Evolutionary conservation across 495 filamentous ascomycete species (phyloP).

Genomic region (Penicillium parvum): DNA sequence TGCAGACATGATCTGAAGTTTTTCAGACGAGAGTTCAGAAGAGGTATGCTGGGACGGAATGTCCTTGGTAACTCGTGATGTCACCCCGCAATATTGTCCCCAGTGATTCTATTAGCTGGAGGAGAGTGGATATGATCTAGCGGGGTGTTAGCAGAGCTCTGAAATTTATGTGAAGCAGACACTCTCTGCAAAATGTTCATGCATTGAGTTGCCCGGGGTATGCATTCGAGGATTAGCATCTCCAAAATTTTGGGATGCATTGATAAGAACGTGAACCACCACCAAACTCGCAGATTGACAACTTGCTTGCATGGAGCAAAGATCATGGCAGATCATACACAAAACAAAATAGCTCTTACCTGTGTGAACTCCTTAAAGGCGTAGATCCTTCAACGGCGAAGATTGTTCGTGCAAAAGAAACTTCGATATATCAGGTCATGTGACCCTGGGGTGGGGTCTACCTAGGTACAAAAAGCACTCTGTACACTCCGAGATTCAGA

Average conservation of each 20-base stretch:
- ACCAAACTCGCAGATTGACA: no score
- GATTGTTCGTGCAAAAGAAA: constrained; percentile 21
- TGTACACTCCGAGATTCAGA: no score
- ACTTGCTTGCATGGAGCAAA: not conserved
- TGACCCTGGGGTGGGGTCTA: constrained; percentile 21
- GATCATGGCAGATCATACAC: no score
- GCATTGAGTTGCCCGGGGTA: not conserved
- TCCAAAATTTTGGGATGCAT: constrained; percentile 5
- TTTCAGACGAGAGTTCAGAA: constrained; percentile 1
- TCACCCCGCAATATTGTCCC: no score
- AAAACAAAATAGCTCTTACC: constrained; percentile 14
- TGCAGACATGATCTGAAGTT: constrained; percentile 12
- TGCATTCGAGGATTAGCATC: not conserved
- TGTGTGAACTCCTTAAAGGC: constrained; percentile 12
- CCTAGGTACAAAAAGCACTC: not conserved
- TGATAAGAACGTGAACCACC: constrained; percentile 20
- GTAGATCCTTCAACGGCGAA: constrained; percentile 7
- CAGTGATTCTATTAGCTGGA: not conserved
- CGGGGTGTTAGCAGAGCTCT: constrained; percentile 1
- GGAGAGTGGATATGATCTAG: constrained; percentile 10
- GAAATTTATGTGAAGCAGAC: not conserved
- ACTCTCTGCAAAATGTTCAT: not conserved
- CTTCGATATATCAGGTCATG: constrained; percentile 25
- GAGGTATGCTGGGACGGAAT: no score
- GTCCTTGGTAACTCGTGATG: no score